Evolutionary conservation across 352 stramenopile genomes (phyloP).

Genomic region (Phytophthora citricola): DNA sequence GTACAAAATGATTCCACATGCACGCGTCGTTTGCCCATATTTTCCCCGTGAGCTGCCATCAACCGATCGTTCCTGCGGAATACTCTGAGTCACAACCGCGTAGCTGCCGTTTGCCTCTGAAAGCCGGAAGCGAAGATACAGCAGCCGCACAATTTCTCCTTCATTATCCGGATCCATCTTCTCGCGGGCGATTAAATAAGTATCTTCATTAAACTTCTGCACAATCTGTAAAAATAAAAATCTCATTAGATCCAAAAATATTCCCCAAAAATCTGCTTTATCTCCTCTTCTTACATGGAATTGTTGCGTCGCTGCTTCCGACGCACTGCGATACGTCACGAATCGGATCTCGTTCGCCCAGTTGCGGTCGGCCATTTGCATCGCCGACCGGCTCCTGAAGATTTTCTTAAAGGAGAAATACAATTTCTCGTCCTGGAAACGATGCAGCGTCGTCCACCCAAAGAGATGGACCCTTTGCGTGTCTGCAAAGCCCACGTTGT

Average conservation of each 20-base stretch:
- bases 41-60: constrained; percentile 11
- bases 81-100: constrained; percentile 44
- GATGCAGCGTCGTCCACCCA: constrained; percentile 53
- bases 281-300: constrained; percentile 31
- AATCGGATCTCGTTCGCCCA: constrained; percentile 56
- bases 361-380: constrained; percentile 48
- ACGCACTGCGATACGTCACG: constrained; percentile 47
- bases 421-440: constrained; percentile 44
- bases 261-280: neutral
- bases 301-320: constrained; percentile 44
- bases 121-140: constrained; percentile 59
- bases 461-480: constrained; percentile 46
- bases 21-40: constrained; percentile 51
- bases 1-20: constrained; percentile 50
- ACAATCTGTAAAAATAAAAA: constrained; percentile 35
- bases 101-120: constrained; percentile 48
- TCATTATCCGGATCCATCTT: constrained; percentile 40
- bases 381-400: constrained; percentile 42
- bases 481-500: constrained; percentile 45
- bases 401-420: constrained; percentile 59
- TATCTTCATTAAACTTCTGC: constrained; percentile 64
- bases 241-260: neutral
- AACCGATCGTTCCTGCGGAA: constrained; percentile 20
- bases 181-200: constrained; percentile 52
- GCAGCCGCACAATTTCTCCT: constrained; percentile 36